Percentiles rank a stretch among this genome's conserved stretches.
phyloP scores from a whole-genome alignment of 352 stramenopile genomes.

The Saprolegnia parasitica region DNA sequence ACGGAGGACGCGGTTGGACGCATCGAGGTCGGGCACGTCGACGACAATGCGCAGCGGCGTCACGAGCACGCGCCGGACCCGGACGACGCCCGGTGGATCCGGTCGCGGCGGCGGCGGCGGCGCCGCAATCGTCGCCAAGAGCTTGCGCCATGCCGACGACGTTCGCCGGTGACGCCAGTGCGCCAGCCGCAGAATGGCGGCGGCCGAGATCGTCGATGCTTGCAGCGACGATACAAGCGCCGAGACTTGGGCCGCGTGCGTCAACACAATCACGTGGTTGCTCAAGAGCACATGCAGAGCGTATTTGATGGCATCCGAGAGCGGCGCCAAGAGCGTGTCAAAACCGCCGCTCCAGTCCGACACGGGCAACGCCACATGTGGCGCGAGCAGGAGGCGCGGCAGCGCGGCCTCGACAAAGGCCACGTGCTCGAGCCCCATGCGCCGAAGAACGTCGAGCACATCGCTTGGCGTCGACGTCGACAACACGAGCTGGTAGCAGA shows the following conservation, averaged over 20 bases:
- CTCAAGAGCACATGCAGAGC: constrained; percentile 19
- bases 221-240: not conserved
- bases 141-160: not conserved
- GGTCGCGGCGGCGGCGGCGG: not conserved
- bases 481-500: constrained; percentile 6
- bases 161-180: not conserved
- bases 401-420: not conserved
- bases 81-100: not conserved
- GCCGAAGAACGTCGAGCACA: not conserved
- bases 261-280: constrained; percentile 1
- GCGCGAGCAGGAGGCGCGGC: not conserved
- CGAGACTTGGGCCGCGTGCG: constrained; percentile 1
- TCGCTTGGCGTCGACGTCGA: not conserved
- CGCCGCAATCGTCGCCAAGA: not conserved
- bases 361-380: not conserved
- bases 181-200: not conserved
- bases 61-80: constrained; percentile 21
- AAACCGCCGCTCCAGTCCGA: constrained; percentile 15
- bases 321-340: not conserved
- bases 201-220: not conserved
- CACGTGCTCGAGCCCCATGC: not conserved
- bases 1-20: constrained; percentile 18
- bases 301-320: constrained; percentile 11
- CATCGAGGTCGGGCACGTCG: constrained; percentile 17
- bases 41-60: constrained; percentile 13